A percentile compares a stretch with the other conserved stretches of the same genome.
Conservation (phyloP, 2,329 filamentous ascomycete genomes). For the Clonostachys rosea region DNA sequence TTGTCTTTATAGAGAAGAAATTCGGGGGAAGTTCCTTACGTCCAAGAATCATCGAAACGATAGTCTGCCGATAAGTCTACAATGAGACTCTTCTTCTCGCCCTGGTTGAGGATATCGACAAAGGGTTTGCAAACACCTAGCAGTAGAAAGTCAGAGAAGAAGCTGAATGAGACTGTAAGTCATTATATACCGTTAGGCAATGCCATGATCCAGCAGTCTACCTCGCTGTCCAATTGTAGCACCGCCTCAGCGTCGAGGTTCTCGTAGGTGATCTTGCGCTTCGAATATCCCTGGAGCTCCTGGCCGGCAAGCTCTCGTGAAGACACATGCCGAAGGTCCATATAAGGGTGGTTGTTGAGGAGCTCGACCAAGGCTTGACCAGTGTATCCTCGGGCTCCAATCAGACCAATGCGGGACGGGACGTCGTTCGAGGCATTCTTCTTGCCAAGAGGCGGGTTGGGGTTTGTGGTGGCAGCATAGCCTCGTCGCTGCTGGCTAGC, state of each 20-base stretch:
- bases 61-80: slow-evolving; percentile 97
- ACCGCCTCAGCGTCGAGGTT: slow-evolving; percentile 86
- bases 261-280: slow-evolving; percentile 89
- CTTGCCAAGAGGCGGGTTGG: slow-evolving; percentile 83
- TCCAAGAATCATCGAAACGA: slow-evolving; percentile 66
- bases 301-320: slow-evolving; percentile 88
- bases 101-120: slow-evolving; percentile 79
- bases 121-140: slow-evolving; percentile 77
- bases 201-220: slow-evolving; percentile 98
- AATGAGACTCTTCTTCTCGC: slow-evolving; percentile 65
- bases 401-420: slow-evolving; percentile 77
- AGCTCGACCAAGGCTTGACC: slow-evolving; percentile 86
- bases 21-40: too few species aligned
- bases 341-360: slow-evolving; percentile 80
- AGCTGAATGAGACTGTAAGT: too few species aligned
- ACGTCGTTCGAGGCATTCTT: slow-evolving; percentile 81
- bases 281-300: slow-evolving; percentile 83
- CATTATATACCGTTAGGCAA: slow-evolving; percentile 67
- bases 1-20: too few species aligned
- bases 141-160: too few species aligned
- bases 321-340: slow-evolving; percentile 88
- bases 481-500: slow-evolving; percentile 6
- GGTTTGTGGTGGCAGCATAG: slow-evolving; percentile 28
- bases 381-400: slow-evolving; percentile 90
- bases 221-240: slow-evolving; percentile 74